phyloP scores from a whole-genome alignment of 306 rosid species.

The Betula pendula region DNA sequence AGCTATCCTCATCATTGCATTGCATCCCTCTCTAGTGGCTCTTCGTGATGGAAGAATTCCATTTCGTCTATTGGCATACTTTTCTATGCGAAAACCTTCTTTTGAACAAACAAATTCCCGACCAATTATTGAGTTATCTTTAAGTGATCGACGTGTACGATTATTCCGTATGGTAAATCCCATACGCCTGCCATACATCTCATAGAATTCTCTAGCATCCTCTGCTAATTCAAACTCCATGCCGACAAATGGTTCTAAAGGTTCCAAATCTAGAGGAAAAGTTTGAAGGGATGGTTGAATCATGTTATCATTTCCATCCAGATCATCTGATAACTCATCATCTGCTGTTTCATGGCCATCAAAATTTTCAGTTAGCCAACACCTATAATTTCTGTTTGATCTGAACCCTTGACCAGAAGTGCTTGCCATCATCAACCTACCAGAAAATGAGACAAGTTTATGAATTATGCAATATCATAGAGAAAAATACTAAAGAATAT shows the following conservation, averaged over 20 bases:
- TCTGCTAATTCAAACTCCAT: conserved; percentile 27
- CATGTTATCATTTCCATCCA: conserved; percentile 9
- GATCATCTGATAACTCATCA: conserved; percentile 16
- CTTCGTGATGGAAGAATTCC: conserved; percentile 7
- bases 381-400: conserved; percentile 19
- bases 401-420: conserved; percentile 17
- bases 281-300: conserved; percentile 22
- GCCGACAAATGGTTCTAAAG: conserved; percentile 18
- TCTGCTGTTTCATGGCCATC: conserved; percentile 23
- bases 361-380: conserved; percentile 25
- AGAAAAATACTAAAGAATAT: background rate
- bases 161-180: conserved; percentile 27
- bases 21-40: conserved; percentile 19
- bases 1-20: conserved; percentile 23
- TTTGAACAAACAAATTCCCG: conserved; percentile 32
- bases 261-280: conserved; percentile 8
- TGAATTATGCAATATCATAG: background rate
- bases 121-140: conserved; percentile 26
- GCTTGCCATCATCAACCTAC: conserved; percentile 23
- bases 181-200: conserved; percentile 24
- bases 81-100: conserved; percentile 21
- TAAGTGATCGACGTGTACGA: conserved; percentile 26
- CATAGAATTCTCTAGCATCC: conserved; percentile 24
- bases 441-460: background rate
- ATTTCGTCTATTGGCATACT: conserved; percentile 7